Base-by-base conservation (phyloP, 441 rosid species). In the Theobroma grandiflorum region DNA sequence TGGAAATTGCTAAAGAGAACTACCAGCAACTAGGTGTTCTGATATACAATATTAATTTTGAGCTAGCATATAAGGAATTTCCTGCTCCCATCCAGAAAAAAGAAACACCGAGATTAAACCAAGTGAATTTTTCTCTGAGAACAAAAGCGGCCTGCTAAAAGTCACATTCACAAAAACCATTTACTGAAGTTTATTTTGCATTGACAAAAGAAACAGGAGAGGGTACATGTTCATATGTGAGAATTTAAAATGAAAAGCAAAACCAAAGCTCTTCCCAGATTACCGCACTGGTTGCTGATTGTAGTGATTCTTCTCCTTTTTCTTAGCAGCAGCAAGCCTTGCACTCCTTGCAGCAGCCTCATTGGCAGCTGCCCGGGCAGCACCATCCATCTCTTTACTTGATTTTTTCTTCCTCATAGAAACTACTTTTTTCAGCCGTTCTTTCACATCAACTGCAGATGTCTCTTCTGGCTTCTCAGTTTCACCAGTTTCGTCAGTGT, bases 291-390 rank as follows among this genome's bases (percentile, higher is more conserved):
- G 91, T 84, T 94, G 97, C 86, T 91, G 96, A 80, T 91, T 95
- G 87, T 91, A 92, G 80, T 92, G 94, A 74, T 85, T 91, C 92
- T 94, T 92, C 89, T 92, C 98, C 78, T 92, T 94, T 82, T 95
- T 95, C 94, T 94, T 92, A 12, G 96, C 93, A 49, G 95, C 94
- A 6, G 92, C 93, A 74, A 95, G 90, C 88, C 74, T 94, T 11
- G 94, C 97, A 57, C 78, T 89, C 82, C 92, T 91, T 10, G 90
- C 91, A 77, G 98, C 93, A 65, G 93, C 98, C 86, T 95, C 97
- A 63, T 65, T 74, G 12, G 97, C 96, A 42, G 90, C 98, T 49
- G 91, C 92, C 78, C 85, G 83, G 0, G 98, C 92, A 42, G 93
- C 95, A 31, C 86, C 84, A 81, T 90, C 97, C 82, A 86, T 81